Conservation (phyloP, 345 rosid species). For the Rhizophora apiculata region DNA sequence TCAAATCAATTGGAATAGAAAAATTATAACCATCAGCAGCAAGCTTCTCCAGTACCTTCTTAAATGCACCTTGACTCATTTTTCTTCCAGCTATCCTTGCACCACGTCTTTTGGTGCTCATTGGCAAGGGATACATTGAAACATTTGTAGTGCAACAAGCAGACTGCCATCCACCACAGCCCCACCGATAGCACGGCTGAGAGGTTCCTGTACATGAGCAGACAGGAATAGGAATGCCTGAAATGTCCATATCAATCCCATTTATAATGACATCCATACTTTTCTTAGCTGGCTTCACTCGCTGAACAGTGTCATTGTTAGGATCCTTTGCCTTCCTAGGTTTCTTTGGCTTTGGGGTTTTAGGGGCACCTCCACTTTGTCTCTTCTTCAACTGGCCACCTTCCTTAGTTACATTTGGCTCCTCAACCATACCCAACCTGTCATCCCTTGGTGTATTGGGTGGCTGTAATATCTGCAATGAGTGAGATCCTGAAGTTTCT, state of each 20-base stretch:
- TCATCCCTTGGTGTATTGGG: conserved; percentile 51
- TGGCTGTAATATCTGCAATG: conserved; percentile 61
- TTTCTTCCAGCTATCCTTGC: conserved; percentile 97
- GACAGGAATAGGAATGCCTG: conserved; percentile 78
- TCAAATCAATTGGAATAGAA: conserved; percentile 74
- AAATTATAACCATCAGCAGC: conserved; percentile 87
- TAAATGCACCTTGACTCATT: conserved; percentile 98
- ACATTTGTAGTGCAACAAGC: conserved; percentile 92
- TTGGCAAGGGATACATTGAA: conserved; percentile 89
- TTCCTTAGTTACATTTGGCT: conserved; percentile 41
- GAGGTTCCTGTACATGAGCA: conserved; percentile 95
- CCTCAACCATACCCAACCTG: conserved; percentile 49
- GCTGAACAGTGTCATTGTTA: conserved; percentile 39
- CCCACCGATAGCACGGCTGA: conserved; percentile 98
- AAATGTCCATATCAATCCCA: conserved; percentile 85
- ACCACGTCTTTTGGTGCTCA: conserved; percentile 93
- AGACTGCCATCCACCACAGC: conserved; percentile 99
- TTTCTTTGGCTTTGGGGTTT: conserved; percentile 69
- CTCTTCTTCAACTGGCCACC: conserved; percentile 58
- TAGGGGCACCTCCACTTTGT: conserved; percentile 44
- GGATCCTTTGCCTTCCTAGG: conserved; percentile 75
- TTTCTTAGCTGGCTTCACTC: conserved; percentile 77
- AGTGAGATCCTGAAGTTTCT: conserved; percentile 57
- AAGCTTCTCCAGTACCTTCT: conserved; percentile 92
- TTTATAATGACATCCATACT: conserved; percentile 75